Evolutionary conservation across 495 filamentous ascomycete genomes (phyloP).

Genomic region (Lineolata rhizophorae): DNA sequence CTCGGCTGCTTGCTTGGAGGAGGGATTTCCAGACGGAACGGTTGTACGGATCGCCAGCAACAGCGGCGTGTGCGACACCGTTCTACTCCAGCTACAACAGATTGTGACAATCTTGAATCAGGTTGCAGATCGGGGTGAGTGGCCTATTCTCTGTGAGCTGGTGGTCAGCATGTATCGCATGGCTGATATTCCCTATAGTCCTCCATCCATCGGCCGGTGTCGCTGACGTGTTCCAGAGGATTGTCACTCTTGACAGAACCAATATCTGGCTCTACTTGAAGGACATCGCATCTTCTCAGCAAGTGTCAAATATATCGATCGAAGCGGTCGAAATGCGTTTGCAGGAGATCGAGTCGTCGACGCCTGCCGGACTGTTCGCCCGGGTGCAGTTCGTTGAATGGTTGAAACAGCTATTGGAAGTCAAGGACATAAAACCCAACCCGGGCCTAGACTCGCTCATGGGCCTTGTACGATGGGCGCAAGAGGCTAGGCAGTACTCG

Average conservation of each 20-base stretch:
- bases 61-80: constrained; percentile 4
- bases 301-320: no score
- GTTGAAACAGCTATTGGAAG: neutral
- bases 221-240: no score
- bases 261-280: neutral
- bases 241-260: neutral
- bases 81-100: constrained; percentile 1
- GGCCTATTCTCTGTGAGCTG: no score
- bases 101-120: neutral
- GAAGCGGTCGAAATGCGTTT: no score
- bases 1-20: constrained; percentile 8
- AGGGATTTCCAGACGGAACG: constrained; percentile 6
- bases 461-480: neutral
- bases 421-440: neutral
- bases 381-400: neutral
- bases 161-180: no score
- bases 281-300: no score
- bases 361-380: no score
- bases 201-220: no score
- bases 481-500: neutral
- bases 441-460: neutral
- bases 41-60: constrained; percentile 9
- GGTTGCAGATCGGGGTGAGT: neutral
- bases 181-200: no score
- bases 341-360: no score